phyloP scores from a whole-genome alignment of 257 asterid species.

The Fraxinus quadrangulata region DNA sequence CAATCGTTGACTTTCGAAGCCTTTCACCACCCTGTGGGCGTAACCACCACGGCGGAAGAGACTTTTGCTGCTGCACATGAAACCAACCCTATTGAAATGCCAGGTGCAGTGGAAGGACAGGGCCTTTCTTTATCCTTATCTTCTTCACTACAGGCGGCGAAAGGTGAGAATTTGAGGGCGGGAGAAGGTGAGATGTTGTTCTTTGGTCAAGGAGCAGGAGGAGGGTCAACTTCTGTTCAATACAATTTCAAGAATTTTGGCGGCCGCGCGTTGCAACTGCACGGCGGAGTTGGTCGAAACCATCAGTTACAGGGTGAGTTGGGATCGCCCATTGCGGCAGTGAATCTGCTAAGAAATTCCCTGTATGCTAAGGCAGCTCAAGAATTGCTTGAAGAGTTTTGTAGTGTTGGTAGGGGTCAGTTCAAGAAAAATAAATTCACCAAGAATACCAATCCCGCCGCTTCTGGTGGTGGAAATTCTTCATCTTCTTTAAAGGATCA shows the following conservation, averaged over 20 bases:
- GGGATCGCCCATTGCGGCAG: constrained; percentile 51
- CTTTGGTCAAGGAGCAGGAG: constrained; percentile 53
- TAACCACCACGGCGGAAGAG: constrained; percentile 25
- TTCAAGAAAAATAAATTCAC: constrained; percentile 59
- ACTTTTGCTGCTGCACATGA: constrained; percentile 14
- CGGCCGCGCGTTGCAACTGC: constrained; percentile 24
- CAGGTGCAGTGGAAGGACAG: constrained; percentile 62
- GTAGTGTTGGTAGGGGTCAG: constrained; percentile 88
- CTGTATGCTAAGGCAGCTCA: constrained; percentile 82
- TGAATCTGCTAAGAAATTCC: constrained; percentile 65
- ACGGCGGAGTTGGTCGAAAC: constrained; percentile 33
- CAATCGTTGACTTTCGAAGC: constrained; percentile 42
- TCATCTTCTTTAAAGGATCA: constrained; percentile 54
- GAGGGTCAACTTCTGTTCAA: constrained; percentile 41
- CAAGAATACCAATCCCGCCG: constrained; percentile 35
- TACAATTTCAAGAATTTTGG: constrained; percentile 48
- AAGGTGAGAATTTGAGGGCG: constrained; percentile 70
- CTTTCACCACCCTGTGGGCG: constrained; percentile 41
- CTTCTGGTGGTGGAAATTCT: constrained; percentile 35
- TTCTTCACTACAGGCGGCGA: constrained; percentile 68
- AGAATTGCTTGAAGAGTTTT: constrained; percentile 85
- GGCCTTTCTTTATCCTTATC: constrained; percentile 82
- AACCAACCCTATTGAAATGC: constrained; percentile 51
- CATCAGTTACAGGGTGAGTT: constrained; percentile 48
- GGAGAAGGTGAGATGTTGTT: constrained; percentile 69